These are phyloP conservation scores for Rosa chinensis DNA, from an alignment of 306 rosid species.

Conservation along the genomic window DNA sequence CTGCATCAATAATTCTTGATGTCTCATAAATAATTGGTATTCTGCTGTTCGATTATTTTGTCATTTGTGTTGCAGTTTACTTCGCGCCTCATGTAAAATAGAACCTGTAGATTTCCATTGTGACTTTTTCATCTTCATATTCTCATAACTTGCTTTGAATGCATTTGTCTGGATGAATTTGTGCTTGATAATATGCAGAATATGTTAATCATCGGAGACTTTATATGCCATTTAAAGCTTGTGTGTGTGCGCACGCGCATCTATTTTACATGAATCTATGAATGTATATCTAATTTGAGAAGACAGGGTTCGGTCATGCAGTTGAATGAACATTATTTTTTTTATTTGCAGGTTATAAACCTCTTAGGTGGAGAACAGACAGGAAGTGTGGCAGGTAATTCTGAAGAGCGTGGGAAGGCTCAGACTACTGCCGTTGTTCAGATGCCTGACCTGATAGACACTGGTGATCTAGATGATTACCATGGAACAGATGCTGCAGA, in stretches of 20 bases:
- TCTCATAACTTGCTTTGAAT: neutral
- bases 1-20: too few species aligned
- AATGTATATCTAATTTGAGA: neutral
- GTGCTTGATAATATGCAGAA: neutral
- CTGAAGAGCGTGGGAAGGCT: conserved; percentile 52
- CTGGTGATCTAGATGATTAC: conserved; percentile 59
- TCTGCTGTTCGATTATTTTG: neutral
- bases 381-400: conserved; percentile 35
- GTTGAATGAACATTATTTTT: conserved; percentile 14
- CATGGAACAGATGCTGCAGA: conserved; percentile 35
- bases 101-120: neutral
- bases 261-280: neutral
- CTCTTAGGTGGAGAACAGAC: conserved; percentile 74
- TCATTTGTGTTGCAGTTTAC: neutral
- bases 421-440: conserved; percentile 42
- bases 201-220: neutral
- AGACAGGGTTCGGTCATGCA: neutral
- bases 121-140: conserved; percentile 9
- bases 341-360: conserved; percentile 66
- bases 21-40: neutral
- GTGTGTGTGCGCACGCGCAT: too few species aligned
- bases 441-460: conserved; percentile 87
- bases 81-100: neutral
- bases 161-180: neutral
- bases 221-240: neutral